Conservation (phyloP, 2,329 filamentous ascomycete species). For the Aureobasidium vineae region DNA sequence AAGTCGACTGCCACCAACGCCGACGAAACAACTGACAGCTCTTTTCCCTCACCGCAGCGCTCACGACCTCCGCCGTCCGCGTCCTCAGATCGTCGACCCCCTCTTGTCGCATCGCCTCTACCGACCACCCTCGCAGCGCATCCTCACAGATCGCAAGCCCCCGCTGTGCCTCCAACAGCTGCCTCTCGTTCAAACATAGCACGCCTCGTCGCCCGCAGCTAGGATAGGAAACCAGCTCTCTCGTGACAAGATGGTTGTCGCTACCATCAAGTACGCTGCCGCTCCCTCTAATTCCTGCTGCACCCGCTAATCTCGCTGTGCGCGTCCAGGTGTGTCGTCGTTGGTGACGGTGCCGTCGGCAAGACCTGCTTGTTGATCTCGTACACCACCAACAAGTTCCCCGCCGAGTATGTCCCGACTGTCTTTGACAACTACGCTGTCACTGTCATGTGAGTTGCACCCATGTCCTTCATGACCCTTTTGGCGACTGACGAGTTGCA, state of each 20-base stretch:
- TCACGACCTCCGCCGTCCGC: slow-evolving; percentile 7
- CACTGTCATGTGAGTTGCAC: slow-evolving; percentile 86
- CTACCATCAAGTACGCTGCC: slow-evolving; percentile 37
- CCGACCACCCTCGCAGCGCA: background rate
- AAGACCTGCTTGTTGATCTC: slow-evolving; percentile 99
- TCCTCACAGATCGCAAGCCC: background rate
- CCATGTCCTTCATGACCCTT: no score
- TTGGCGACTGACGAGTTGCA: slow-evolving; percentile 42
- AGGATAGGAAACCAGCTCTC: slow-evolving; percentile 1
- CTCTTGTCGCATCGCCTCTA: slow-evolving; percentile 16
- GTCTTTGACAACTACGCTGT: slow-evolving; percentile 99
- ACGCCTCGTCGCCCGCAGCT: background rate
- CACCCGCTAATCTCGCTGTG: background rate
- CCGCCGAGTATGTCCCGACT: slow-evolving; percentile 98
- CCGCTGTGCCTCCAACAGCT: slow-evolving; percentile 5
- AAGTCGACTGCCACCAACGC: background rate
- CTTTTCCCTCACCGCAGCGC: slow-evolving; percentile 2
- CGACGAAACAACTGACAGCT: slow-evolving; percentile 16
- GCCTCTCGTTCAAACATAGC: slow-evolving; percentile 13
- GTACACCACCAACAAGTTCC: slow-evolving; percentile 99
- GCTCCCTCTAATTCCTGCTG: background rate
- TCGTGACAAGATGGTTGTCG: slow-evolving; percentile 35
- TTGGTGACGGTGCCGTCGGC: slow-evolving; percentile 98
- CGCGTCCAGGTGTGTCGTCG: slow-evolving; percentile 81
- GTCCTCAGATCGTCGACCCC: slow-evolving; percentile 2